Base-by-base conservation (phyloP, 2,329 filamentous ascomycete genomes). In the Verticillium albo-atrum region DNA sequence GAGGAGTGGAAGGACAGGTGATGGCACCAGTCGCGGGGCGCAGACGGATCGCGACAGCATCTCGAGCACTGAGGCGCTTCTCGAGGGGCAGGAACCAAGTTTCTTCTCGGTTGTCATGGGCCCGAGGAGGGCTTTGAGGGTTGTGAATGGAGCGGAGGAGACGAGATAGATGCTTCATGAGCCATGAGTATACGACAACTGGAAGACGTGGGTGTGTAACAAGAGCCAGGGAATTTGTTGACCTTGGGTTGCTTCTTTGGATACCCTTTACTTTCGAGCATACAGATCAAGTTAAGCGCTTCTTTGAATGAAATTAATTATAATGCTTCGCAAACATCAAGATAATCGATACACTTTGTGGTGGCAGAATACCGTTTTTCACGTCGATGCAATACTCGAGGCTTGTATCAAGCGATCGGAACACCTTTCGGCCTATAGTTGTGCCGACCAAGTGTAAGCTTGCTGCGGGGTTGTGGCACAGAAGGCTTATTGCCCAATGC, bases 41-140 rank as follows among this genome's bases (percentile, higher is more conserved):
- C 65, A 71, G 56, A 63, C 66, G 53, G 25, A 70, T 63, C 34
- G 67, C 55, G 56, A 65, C 32, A 68, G 68, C 62, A 57, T 70
- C 56, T 54, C 67, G 66, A 79, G 78, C 60, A 77, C 74, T 42
- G 85, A 87, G 59, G 85, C 88, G 66, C 67, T 90, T 62, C 67
- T 89, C 17, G 79, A 77, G 3, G 85, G 83, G 0, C 80, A 84
- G 61, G 87, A 91, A 70, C 89, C 89, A 61, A 89, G 82, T 60
- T 92, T 91, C 73, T 86, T 89, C 71, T 89, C 82, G 55, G 86
- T 90, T 28, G 74, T 90, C 67, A 72, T 91, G 72, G 88, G 87
- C 62, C 88, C 88, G 25, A 78, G 87, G 67, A 77, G 88, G 68
- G 90, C 87, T 66, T 74, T 91, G 74, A 78, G 87, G 67, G 87